phyloP scores from a whole-genome alignment of 2,329 filamentous ascomycete species.

The Epichloe uncinata region DNA sequence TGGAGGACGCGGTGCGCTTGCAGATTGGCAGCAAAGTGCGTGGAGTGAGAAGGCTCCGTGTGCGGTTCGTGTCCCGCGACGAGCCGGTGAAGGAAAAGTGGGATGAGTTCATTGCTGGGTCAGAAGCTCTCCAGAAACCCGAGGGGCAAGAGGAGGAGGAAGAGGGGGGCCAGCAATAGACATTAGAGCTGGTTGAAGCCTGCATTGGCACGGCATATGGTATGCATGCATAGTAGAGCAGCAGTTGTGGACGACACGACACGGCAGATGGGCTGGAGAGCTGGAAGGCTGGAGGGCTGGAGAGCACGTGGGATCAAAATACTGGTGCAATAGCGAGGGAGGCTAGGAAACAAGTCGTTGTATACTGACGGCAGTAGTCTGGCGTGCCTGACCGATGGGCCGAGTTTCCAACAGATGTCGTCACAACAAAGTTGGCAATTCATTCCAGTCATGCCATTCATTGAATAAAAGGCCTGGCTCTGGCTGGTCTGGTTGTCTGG shows the following conservation, averaged over 20 bases:
- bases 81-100: conserved; percentile 43
- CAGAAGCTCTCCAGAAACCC: conserved; percentile 36
- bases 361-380: too few species aligned
- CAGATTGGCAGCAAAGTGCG: conserved; percentile 64
- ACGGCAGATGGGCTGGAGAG: too few species aligned
- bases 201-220: not conserved
- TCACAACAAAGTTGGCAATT: too few species aligned
- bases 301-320: not conserved
- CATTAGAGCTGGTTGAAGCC: conserved; percentile 8
- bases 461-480: too few species aligned
- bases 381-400: too few species aligned
- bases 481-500: too few species aligned
- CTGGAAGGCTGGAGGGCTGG: too few species aligned
- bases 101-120: conserved; percentile 65
- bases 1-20: conserved; percentile 64
- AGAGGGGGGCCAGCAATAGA: conserved; percentile 12
- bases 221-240: not conserved
- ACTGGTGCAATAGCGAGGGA: too few species aligned
- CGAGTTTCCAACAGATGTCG: too few species aligned
- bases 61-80: conserved; percentile 69
- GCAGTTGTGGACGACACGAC: not conserved
- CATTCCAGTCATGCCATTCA: too few species aligned
- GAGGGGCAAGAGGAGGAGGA: conserved; percentile 46
- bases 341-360: too few species aligned
- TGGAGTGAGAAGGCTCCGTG: conserved; percentile 64